Percentiles rank a stretch among this genome's conserved stretches.
These are phyloP conservation scores for Tanacetum coccineum DNA, from an alignment of 129 eudicot species.

Conservation along the genomic window DNA sequence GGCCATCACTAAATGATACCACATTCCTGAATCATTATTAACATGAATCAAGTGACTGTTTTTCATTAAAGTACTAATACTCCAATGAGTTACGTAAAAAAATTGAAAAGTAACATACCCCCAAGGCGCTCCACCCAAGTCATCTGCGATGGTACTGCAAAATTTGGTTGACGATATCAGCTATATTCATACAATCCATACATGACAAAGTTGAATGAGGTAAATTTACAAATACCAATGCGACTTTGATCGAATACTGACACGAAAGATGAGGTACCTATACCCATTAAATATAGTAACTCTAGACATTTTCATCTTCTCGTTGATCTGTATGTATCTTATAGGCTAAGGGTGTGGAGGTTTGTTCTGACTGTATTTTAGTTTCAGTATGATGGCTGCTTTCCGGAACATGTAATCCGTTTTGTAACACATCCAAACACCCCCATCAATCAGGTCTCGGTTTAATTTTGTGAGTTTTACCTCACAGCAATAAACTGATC, in stretches of 20 bases:
- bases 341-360: too few species aligned
- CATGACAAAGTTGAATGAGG: not conserved
- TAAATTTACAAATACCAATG: not conserved
- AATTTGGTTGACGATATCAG: conserved; percentile 26
- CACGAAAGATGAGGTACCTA: too few species aligned
- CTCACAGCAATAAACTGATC: too few species aligned
- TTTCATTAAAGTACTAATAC: not conserved
- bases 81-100: not conserved
- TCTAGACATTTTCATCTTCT: too few species aligned
- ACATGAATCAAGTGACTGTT: not conserved
- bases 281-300: too few species aligned
- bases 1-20: conserved; percentile 93
- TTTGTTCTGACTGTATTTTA: too few species aligned
- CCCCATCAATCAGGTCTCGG: too few species aligned
- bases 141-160: conserved; percentile 84
- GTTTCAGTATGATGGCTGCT: too few species aligned
- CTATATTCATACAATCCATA: conserved; percentile 4
- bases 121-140: conserved; percentile 90
- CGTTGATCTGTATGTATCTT: too few species aligned
- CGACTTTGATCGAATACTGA: not conserved
- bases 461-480: too few species aligned
- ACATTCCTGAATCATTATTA: conserved; percentile 67
- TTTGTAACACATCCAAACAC: too few species aligned
- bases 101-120: conserved; percentile 47
- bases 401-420: too few species aligned